phyloP scores from a whole-genome alignment of 805 yeast genomes.

The Saccharomycopsis fodiens region DNA sequence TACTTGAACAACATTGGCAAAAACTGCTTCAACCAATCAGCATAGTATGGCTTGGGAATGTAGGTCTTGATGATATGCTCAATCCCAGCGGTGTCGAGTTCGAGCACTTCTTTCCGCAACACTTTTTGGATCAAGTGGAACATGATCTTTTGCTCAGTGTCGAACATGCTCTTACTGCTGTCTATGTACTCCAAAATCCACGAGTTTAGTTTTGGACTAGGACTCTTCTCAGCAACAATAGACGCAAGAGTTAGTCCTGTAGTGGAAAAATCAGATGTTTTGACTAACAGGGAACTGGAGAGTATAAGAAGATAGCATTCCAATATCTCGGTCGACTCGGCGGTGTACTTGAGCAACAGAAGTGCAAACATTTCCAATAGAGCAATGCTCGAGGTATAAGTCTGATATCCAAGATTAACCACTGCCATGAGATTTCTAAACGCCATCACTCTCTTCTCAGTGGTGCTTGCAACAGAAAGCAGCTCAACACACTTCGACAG shows the following conservation, averaged over 20 bases:
- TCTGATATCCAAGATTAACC: background rate
- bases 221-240: background rate
- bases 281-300: background rate
- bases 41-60: background rate
- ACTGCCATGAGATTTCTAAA: constrained; percentile 6
- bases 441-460: background rate
- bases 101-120: background rate
- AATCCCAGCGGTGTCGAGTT: background rate
- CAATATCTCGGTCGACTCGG: background rate
- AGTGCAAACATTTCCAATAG: constrained; percentile 1
- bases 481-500: background rate
- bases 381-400: background rate
- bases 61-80: background rate
- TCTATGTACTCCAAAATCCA: background rate
- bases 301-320: background rate
- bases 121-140: background rate
- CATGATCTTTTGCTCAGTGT: background rate
- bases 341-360: background rate
- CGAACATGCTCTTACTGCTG: background rate
- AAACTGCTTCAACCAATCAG: constrained; percentile 4
- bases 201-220: background rate
- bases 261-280: background rate
- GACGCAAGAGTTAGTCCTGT: background rate
- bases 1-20: constrained; percentile 8
- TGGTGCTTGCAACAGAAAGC: background rate